phyloP scores from a whole-genome alignment of 2,329 filamentous ascomycete species.

The Eutypa lata region DNA sequence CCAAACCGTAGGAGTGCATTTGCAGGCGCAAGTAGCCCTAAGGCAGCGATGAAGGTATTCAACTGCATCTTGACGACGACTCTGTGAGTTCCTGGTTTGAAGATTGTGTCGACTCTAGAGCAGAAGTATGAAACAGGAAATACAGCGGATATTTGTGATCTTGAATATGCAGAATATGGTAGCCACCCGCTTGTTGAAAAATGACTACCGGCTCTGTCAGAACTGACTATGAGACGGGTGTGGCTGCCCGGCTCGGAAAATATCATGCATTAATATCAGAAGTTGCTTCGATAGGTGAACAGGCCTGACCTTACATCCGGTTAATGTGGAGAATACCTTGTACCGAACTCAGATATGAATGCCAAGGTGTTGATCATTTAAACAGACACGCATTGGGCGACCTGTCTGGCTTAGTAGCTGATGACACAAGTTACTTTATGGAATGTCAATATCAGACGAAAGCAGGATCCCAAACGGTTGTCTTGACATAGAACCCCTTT shows the following conservation, averaged over 20 bases:
- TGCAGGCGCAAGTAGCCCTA: constrained; percentile 25
- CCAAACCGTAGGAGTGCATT: constrained; percentile 11
- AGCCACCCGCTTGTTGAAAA: constrained; percentile 1
- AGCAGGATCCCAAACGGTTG: background rate
- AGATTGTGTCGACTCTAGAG: background rate
- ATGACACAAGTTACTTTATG: background rate
- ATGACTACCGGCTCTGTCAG: constrained; percentile 18
- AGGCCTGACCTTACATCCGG: constrained; percentile 19
- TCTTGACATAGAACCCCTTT: background rate
- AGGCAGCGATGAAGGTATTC: constrained; percentile 17
- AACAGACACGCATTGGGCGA: background rate
- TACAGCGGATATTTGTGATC: background rate
- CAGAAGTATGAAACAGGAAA: constrained; percentile 3
- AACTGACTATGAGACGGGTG: constrained; percentile 6
- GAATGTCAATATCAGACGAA: too few species aligned
- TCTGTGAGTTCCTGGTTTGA: background rate
- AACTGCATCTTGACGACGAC: constrained; percentile 21
- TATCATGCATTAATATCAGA: constrained; percentile 24
- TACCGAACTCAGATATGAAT: constrained; percentile 16
- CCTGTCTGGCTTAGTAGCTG: background rate
- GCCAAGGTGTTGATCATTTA: constrained; percentile 1
- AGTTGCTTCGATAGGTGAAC: constrained; percentile 23
- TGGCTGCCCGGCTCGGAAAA: constrained; percentile 18
- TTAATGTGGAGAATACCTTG: constrained; percentile 23
- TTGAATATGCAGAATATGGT: background rate